phyloP scores from a whole-genome alignment of 768 basidiomycete genomes.

The Suillus subaureus region DNA sequence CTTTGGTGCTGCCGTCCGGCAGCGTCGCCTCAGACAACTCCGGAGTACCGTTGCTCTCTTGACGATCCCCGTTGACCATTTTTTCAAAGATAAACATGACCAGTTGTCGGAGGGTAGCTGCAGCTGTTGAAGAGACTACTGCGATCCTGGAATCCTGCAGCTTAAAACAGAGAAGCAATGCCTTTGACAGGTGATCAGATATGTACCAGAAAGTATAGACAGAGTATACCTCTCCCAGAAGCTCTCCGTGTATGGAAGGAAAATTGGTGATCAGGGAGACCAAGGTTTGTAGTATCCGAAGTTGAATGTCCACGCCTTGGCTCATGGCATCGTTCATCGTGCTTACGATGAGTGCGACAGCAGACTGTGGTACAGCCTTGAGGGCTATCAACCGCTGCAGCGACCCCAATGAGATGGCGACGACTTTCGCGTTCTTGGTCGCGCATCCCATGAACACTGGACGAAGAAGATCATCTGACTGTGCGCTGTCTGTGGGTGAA shows the following conservation, averaged over 20 bases:
- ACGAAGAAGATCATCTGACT: conserved; percentile 77
- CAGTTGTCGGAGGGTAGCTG: conserved; percentile 91
- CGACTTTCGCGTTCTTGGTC: conserved; percentile 91
- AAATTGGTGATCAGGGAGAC: conserved; percentile 91
- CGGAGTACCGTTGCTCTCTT: conserved; percentile 28
- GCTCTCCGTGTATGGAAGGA: conserved; percentile 72
- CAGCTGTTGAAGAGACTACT: conserved; percentile 96
- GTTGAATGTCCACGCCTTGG: conserved; percentile 96
- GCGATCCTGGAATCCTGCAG: conserved; percentile 94
- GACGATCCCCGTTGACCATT: conserved; percentile 75
- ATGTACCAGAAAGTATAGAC: no score
- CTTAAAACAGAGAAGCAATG: conserved; percentile 91
- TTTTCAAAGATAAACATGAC: conserved; percentile 99
- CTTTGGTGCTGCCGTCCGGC: conserved; percentile 67
- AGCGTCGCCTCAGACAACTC: conserved; percentile 48
- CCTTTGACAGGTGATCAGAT: conserved; percentile 46
- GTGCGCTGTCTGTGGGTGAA: conserved; percentile 61
- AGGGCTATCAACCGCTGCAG: conserved; percentile 88
- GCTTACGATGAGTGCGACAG: conserved; percentile 76
- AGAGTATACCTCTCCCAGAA: conserved; percentile 76
- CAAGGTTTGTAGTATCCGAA: conserved; percentile 90
- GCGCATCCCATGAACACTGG: conserved; percentile 95
- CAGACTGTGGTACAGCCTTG: conserved; percentile 80
- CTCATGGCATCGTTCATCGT: conserved; percentile 88
- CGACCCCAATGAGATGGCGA: conserved; percentile 88